Conservation (phyloP, 768 basidiomycete species). For the Rhodosporidiobolus sp. region DNA sequence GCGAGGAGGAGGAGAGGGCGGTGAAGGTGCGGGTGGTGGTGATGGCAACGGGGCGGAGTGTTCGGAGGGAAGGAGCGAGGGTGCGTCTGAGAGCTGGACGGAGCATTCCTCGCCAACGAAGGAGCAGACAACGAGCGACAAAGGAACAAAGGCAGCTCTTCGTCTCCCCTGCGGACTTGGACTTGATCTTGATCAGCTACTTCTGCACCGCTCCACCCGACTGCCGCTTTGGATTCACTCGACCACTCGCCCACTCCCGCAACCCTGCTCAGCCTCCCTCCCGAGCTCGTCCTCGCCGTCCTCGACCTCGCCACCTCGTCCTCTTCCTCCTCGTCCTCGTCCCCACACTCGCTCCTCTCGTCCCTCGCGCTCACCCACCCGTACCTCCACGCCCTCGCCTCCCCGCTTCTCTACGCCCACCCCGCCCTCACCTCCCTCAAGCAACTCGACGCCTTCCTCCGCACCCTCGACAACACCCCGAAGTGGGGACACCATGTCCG, state of each 20-base stretch:
- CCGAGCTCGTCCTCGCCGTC: constrained; percentile 14
- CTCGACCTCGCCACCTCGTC: neutral
- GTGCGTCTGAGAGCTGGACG: neutral
- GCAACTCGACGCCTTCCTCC: constrained; percentile 8
- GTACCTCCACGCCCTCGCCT: neutral
- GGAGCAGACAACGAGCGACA: too few relatives aligned
- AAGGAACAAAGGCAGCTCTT: neutral
- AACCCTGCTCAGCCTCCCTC: constrained; percentile 11
- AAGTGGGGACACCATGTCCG: neutral
- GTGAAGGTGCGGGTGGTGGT: neutral
- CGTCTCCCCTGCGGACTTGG: too few relatives aligned
- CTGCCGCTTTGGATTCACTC: neutral
- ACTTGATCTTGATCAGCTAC: too few relatives aligned
- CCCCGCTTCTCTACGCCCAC: neutral
- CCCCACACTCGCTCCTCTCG: neutral
- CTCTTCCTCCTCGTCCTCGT: neutral
- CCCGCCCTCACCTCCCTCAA: constrained; percentile 2
- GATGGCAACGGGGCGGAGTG: neutral
- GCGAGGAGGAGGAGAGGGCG: neutral
- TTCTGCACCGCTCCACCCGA: neutral
- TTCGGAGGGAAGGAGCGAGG: neutral
- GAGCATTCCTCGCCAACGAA: neutral
- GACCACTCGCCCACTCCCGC: neutral
- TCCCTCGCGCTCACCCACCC: constrained; percentile 1
- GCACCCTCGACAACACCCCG: neutral